These are phyloP conservation scores for Starmera dryadoides DNA, from an alignment of 805 yeast species.

Conservation along the genomic window DNA sequence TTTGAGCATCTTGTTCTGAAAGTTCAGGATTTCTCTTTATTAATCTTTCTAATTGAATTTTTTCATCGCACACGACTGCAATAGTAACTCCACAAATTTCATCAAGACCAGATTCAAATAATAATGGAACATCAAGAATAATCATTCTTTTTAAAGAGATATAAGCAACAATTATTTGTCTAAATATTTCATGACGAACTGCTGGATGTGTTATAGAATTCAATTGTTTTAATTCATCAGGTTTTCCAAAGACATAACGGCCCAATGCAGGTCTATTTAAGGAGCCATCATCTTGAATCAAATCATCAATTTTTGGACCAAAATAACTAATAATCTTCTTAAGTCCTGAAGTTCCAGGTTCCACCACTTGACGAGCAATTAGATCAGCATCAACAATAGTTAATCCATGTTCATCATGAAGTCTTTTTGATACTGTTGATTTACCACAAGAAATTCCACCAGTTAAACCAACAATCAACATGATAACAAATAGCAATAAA, in stretches of 20 bases:
- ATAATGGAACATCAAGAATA: slow-evolving; percentile 80
- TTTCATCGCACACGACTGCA: slow-evolving; percentile 56
- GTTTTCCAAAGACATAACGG: slow-evolving; percentile 64
- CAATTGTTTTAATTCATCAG: slow-evolving; percentile 46
- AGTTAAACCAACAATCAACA: slow-evolving; percentile 92
- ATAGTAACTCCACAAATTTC: slow-evolving; percentile 62
- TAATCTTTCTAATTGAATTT: slow-evolving; percentile 58
- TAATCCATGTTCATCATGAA: slow-evolving; percentile 43
- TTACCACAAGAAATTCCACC: slow-evolving; percentile 99
- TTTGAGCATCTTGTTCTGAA: slow-evolving; percentile 54
- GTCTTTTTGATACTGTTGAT: slow-evolving; percentile 69
- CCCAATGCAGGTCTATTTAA: slow-evolving; percentile 77
- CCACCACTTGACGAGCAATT: slow-evolving; percentile 80
- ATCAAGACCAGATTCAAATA: slow-evolving; percentile 76
- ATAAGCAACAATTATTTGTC: slow-evolving; percentile 52
- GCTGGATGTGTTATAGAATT: slow-evolving; percentile 87
- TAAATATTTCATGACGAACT: slow-evolving; percentile 54
- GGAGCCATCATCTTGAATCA: slow-evolving; percentile 26
- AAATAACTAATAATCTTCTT: slow-evolving; percentile 57
- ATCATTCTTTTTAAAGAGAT: slow-evolving; percentile 51
- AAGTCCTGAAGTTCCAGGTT: slow-evolving; percentile 73
- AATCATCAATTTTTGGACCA: slow-evolving; percentile 41
- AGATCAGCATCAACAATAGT: slow-evolving; percentile 84
- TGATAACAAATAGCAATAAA: too few species aligned
- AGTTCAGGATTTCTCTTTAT: slow-evolving; percentile 61